phyloP scores from a whole-genome alignment of 2,329 filamentous ascomycete genomes.

The Cladophialophora carrionii region DNA sequence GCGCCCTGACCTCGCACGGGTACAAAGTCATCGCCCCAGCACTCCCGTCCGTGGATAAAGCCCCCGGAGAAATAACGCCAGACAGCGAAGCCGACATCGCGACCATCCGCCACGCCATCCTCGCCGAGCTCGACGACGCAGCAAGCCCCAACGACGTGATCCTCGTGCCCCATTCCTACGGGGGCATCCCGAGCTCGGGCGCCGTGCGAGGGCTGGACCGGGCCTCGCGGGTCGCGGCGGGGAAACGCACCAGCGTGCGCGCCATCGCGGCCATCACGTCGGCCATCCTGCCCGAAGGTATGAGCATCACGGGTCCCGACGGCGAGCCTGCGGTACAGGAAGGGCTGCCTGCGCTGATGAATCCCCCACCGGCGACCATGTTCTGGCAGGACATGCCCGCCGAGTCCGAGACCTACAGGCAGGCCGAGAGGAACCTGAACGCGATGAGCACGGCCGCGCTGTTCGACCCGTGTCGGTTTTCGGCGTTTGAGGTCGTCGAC shows the following conservation, averaged over 20 bases:
- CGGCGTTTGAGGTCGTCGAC: conserved; percentile 16
- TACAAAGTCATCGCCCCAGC: conserved; percentile 39
- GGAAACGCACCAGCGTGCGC: conserved; percentile 15
- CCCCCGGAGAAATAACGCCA: conserved; percentile 36
- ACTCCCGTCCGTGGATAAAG: conserved; percentile 39
- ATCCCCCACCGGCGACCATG: neutral
- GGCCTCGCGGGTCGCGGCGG: conserved; percentile 2
- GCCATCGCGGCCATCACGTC: conserved; percentile 22
- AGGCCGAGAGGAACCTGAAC: conserved; percentile 4
- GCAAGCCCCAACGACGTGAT: conserved; percentile 26
- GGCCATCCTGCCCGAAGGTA: conserved; percentile 18
- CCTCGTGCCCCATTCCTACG: conserved; percentile 35
- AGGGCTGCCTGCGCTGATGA: neutral
- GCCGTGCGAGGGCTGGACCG: conserved; percentile 28
- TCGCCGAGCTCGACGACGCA: conserved; percentile 24
- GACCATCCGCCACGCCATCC: conserved; percentile 22
- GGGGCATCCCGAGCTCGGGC: conserved; percentile 32
- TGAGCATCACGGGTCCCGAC: conserved; percentile 1
- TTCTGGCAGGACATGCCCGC: conserved; percentile 20
- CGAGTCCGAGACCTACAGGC: conserved; percentile 2
- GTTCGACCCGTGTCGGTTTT: conserved; percentile 4
- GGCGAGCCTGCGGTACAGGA: too few relatives aligned
- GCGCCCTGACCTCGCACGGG: conserved; percentile 41
- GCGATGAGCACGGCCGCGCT: conserved; percentile 16
- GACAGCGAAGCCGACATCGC: conserved; percentile 23